Evolutionary conservation across 2,329 filamentous ascomycete genomes (phyloP).

Genomic region (Polychaeton citri): DNA sequence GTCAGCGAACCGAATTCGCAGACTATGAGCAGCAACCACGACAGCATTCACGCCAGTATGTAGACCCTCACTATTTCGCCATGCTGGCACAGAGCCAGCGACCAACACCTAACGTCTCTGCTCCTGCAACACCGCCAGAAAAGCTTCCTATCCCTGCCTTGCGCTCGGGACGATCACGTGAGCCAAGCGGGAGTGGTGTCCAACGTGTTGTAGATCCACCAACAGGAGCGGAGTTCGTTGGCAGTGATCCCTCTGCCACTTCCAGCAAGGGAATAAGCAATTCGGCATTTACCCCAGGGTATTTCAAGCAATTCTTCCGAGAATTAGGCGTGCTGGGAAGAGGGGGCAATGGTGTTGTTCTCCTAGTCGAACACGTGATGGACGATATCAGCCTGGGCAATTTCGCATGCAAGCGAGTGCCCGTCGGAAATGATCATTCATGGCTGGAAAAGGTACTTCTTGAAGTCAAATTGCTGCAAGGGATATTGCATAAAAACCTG

Average conservation of each 20-base stretch:
- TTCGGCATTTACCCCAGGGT: constrained; percentile 79
- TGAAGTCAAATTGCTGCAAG: constrained; percentile 85
- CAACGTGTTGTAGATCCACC: constrained; percentile 21
- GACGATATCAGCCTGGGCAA: constrained; percentile 79
- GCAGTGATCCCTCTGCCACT: constrained; percentile 27
- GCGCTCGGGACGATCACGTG: constrained; percentile 18
- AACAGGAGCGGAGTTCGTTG: constrained; percentile 37
- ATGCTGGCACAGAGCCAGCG: constrained; percentile 56
- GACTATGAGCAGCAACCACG: neutral
- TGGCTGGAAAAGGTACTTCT: constrained; percentile 92
- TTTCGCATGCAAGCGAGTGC: constrained; percentile 94
- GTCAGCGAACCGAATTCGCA: constrained; percentile 14
- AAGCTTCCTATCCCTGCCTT: constrained; percentile 31
- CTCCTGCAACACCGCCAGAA: constrained; percentile 17
- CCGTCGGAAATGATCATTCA: constrained; percentile 80
- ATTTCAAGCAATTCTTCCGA: constrained; percentile 86
- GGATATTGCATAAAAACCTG: constrained; percentile 83
- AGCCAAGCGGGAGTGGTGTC: constrained; percentile 14
- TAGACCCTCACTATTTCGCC: constrained; percentile 87
- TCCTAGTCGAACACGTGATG: constrained; percentile 85
- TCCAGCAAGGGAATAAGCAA: constrained; percentile 59
- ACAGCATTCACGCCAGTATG: constrained; percentile 37
- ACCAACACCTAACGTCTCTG: constrained; percentile 33
- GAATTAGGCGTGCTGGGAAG: constrained; percentile 76
- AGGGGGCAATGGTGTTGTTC: constrained; percentile 86